These are phyloP conservation scores for Ustilago shanxiensis DNA, from an alignment of 1,284 basidiomycete genomes.

Conservation along the genomic window DNA sequence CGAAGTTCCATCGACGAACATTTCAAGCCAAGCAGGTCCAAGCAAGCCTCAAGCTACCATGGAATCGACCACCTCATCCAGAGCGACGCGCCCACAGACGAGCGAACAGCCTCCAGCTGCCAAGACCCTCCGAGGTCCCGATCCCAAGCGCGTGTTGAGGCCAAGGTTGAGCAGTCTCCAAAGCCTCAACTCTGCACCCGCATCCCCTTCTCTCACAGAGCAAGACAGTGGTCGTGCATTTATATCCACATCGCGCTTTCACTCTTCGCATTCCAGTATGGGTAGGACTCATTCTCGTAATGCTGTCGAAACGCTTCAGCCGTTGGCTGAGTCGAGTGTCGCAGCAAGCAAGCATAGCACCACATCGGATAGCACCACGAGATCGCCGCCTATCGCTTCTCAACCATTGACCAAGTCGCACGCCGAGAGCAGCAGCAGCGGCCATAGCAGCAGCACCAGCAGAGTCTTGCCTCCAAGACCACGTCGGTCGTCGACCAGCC, in stretches of 20 bases:
- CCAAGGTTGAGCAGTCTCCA: constrained; percentile 45
- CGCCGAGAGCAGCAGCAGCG: constrained; percentile 11
- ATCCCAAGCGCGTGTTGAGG: constrained; percentile 23
- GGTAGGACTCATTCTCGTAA: constrained; percentile 35
- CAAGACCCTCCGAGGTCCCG: constrained; percentile 11
- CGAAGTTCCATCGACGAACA: neutral
- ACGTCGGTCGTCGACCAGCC: constrained; percentile 23
- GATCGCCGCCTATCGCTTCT: constrained; percentile 11
- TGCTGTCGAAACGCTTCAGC: constrained; percentile 42
- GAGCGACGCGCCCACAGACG: neutral
- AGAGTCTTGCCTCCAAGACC: constrained; percentile 6
- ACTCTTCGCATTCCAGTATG: constrained; percentile 25
- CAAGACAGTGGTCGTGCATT: constrained; percentile 38
- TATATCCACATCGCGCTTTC: constrained; percentile 31
- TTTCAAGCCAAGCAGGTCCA: constrained; percentile 12
- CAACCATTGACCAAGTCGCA: constrained; percentile 9
- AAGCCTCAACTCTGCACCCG: constrained; percentile 48
- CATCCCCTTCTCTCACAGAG: constrained; percentile 46
- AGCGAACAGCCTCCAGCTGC: neutral
- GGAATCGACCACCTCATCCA: neutral
- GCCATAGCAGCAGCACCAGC: no score
- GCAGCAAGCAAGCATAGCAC: constrained; percentile 8
- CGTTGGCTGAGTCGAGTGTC: constrained; percentile 40
- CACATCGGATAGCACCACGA: neutral
- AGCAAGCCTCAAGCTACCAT: constrained; percentile 4